Base-by-base conservation (phyloP, 371 early-diverging fungal species). In the Capniomyces stellatus region DNA sequence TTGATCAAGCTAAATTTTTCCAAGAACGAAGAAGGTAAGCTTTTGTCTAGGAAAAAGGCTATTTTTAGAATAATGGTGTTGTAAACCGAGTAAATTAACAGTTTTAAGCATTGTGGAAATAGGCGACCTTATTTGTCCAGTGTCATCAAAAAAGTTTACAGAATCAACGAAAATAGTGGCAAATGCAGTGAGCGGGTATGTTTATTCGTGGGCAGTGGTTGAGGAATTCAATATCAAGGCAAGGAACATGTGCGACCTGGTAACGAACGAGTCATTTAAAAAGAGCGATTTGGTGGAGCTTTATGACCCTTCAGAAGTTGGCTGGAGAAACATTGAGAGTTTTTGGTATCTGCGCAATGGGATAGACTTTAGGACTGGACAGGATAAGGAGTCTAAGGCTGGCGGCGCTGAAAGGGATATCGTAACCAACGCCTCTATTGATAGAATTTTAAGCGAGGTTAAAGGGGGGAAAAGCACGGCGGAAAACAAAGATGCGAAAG, bases 91-190 rank as follows among this genome's bases (percentile, higher is more conserved):
- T n/a, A 40, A 40, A 40, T 40, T 40, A 13, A n/a, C 40, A 40
- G 12, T 13, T n/a, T 40, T 13, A 40, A 40, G n/a, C 40, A 40
- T 13, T 13, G 10, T 46, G 12, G 22, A 12, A 27, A 75, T 82
- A 46, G 88, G 82, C 19, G 81, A 84, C 46, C 88, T 78, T 49
- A 76, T 83, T 49, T 90, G 91, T 62, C 95, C 97, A 3, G 81
- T 93, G 49, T 87, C 94, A 0, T 83, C 79, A 57, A 84, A 87
- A 58, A 82, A 77, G 6, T 88, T 96, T 61, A 80, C 78, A 23
- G 87, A 86, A 51, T 77, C 84, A 61, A 82, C 92, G 0, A 85
- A 88, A 42, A 93, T 94, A 56, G 93, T 87, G 1, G 91, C 90
- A 31, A 81, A 90, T 64, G 78, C 74, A 47, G 71, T 83, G 1